Evolutionary conservation across 345 rosid species (phyloP).

Genomic region (Sisymbrium altissimum): DNA sequence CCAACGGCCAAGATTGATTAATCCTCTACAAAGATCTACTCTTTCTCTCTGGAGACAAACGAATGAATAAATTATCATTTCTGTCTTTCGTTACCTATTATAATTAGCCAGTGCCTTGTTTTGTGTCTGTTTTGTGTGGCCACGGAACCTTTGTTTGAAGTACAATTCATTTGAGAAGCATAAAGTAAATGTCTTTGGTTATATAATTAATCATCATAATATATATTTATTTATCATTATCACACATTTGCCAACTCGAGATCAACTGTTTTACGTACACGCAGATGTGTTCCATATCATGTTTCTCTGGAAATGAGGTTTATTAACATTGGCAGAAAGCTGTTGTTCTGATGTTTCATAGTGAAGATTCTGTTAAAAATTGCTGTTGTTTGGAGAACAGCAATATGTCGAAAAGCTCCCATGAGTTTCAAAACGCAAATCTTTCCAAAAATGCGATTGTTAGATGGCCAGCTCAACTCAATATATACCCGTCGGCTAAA

Average conservation of each 20-base stretch:
- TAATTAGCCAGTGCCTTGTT: slow-evolving; percentile 1
- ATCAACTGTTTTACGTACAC: not conserved
- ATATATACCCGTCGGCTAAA: not conserved
- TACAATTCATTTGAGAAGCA: not conserved
- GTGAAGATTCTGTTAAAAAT: not conserved
- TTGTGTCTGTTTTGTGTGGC: slow-evolving; percentile 4
- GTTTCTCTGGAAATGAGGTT: not conserved
- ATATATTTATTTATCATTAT: not conserved
- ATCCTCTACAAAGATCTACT: not conserved
- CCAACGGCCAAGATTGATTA: slow-evolving; percentile 7
- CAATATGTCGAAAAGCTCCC: not conserved
- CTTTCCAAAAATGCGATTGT: not conserved
- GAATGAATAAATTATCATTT: not conserved
- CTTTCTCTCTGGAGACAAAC: not conserved
- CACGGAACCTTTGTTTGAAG: slow-evolving; percentile 1
- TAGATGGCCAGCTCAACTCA: not conserved
- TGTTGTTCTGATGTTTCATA: not conserved
- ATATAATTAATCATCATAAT: not conserved
- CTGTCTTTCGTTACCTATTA: not conserved
- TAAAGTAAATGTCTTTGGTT: not conserved
- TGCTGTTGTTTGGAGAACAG: not conserved
- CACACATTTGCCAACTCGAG: not conserved
- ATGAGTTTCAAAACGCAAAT: not conserved
- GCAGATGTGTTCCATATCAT: not conserved
- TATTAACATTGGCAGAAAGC: not conserved